phyloP scores from a whole-genome alignment of 441 rosid genomes.

The Populus hybrid region DNA sequence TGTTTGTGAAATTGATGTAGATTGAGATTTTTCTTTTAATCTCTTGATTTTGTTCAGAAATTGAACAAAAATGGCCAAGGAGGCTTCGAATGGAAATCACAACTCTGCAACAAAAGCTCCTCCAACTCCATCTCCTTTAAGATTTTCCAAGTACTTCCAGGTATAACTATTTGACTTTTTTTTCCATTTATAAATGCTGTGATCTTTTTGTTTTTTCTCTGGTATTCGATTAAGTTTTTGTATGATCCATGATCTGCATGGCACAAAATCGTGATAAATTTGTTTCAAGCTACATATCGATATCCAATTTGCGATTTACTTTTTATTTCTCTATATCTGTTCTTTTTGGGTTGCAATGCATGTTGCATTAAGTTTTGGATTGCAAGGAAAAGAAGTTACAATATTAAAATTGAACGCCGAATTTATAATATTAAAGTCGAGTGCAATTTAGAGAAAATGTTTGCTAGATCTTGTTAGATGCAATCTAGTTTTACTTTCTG shows the following conservation, averaged over 20 bases:
- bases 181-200: too few relatives aligned
- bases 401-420: too few relatives aligned
- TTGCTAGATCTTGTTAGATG: background rate
- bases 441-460: background rate
- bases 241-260: background rate
- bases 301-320: background rate
- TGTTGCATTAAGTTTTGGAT: background rate
- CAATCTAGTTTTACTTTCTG: too few relatives aligned
- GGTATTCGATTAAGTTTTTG: background rate
- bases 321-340: too few relatives aligned
- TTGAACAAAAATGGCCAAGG: slow-evolving; percentile 59
- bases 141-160: slow-evolving; percentile 89
- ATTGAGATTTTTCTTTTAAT: background rate
- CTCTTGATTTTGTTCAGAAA: slow-evolving; percentile 11
- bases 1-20: slow-evolving; percentile 8
- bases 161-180: slow-evolving; percentile 25
- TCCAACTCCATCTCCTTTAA: slow-evolving; percentile 91
- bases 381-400: background rate
- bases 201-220: background rate
- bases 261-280: background rate
- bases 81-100: slow-evolving; percentile 46
- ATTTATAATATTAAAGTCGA: background rate
- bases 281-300: background rate
- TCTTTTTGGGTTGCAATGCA: background rate
- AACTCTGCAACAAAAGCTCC: slow-evolving; percentile 61